Base-by-base conservation (phyloP, 352 stramenopile species). In the Pythium volutum region DNA sequence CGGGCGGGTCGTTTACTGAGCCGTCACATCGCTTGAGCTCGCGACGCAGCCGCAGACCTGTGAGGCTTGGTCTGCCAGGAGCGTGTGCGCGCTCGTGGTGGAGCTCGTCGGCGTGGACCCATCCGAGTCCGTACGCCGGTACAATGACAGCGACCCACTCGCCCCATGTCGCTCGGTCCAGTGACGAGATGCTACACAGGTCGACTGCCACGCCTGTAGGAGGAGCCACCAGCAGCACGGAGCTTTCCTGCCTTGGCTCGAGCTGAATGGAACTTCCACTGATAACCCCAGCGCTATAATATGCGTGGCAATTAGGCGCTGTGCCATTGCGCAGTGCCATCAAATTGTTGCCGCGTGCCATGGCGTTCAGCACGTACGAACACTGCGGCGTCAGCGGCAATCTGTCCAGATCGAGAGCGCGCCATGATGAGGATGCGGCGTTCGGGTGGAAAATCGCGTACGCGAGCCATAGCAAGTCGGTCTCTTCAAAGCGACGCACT, bases 141-240 rank as follows among this genome's bases (percentile, higher is more conserved):
- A 42, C 27, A 12, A 59, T 23, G 3, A 50, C 52, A 2, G 36
- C 41, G 26, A 59, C 52, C 52, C 52, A 59, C 16, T 59, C 39
- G 16, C 39, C 26, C 52, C 52, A 59, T 26, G 38, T 51, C 18
- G 36, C 1, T 22, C 1, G 12, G 38, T 59, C 52, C 11, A 34
- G 20, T 8, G 52, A 59, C 16, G 23, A 25, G 23, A 59, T 34
- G 15, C 52, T 39, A 20, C 52, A 59, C 14, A 59, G 1, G 9
- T 59, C 52, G 2, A 59, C 39, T 6, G 6, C 4, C 0, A 22
- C 6, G 4, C n/a, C 38, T 22, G 18, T 11, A 4, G 39, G 18
- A 12, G n/a, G 11, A 34, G 6, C n/a, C 22, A 15, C 34, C 4
- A 34, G 25, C 16, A 50, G 12, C 27, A 27, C 26, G 4, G 1